Base-by-base conservation (phyloP, 2,329 filamentous ascomycete genomes). In the Didymella exigua region DNA sequence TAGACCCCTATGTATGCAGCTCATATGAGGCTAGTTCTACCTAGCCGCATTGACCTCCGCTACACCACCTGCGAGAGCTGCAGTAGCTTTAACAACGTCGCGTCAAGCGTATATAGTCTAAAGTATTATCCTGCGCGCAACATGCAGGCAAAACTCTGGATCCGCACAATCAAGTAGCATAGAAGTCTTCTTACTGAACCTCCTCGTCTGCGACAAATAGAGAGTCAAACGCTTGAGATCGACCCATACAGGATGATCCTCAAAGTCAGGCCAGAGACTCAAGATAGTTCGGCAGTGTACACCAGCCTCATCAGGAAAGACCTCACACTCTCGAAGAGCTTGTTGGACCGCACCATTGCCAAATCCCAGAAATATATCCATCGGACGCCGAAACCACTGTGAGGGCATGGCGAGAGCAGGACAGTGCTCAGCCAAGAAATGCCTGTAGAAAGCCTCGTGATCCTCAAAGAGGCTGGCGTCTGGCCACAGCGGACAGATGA, bases 401-500 rank as follows among this genome's bases (percentile, higher is more conserved):
- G 11, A 10, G 14, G 8, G 14, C 8, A 11, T 31, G 18, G 27
- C 1, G 41, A 24, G 30, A 42, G n/a, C 24, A 26, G 24, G 24
- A 5, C 24, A 9, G 19, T 61, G 61, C 14, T 2, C 3, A 2
- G 33, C 5, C 2, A 57, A 14, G 26, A 58, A 56, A 37, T 63
- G 56, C 3, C n/a, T 1, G 14, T 46, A 30, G 30, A 58, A 63
- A 0, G 42, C 47, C 2, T 1, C 26, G 16, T 57, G 54, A 5
- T 29, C 24, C 2, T 33, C 2, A 10, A 61, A 61, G 4, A n/a
- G 24, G 6, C 2, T 21, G 8, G 13, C 11, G 1, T 42, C 6
- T 30, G 46, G 46, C 38, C 59, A 61, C 4, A 62, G 11, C 1
- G 58, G 60, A 14, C 58, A 61, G 1, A 57, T 26, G 10, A 62